These are phyloP conservation scores for Zarea fungicola DNA, from an alignment of 2,329 filamentous ascomycete species.

Conservation along the genomic window DNA sequence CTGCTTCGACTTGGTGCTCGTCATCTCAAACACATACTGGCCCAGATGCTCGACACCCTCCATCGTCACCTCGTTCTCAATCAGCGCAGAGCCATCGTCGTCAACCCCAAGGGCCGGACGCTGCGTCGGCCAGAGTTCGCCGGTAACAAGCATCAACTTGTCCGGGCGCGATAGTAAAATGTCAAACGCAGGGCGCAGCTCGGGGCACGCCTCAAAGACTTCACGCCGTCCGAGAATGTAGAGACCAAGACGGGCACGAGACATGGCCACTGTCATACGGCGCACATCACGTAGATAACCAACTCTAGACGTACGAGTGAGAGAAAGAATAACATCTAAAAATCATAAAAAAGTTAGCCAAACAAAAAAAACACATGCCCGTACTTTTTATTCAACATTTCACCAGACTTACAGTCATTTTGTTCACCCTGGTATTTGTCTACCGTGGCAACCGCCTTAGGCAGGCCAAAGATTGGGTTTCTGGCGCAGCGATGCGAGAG, in stretches of 20 bases:
- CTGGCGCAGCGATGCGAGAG: conserved; percentile 75
- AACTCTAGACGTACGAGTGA: conserved; percentile 81
- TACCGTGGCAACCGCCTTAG: conserved; percentile 85
- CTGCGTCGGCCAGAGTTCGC: conserved; percentile 76
- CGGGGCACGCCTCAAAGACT: conserved; percentile 83
- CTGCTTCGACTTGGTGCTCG: conserved; percentile 54
- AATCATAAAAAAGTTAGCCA: conserved; percentile 20
- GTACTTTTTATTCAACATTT: too few relatives aligned
- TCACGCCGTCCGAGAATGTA: conserved; percentile 86
- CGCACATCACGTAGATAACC: conserved; percentile 93
- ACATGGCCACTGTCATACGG: conserved; percentile 89
- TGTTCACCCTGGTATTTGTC: conserved; percentile 99
- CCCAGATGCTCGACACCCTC: conserved; percentile 89
- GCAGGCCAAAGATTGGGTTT: conserved; percentile 81
- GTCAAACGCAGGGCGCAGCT: conserved; percentile 82
- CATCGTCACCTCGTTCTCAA: conserved; percentile 65
- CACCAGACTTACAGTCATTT: conserved; percentile 78
- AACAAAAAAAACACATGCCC: too few relatives aligned
- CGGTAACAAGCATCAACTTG: conserved; percentile 74
- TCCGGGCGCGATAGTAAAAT: conserved; percentile 71
- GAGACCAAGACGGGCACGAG: conserved; percentile 82
- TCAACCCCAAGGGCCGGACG: conserved; percentile 38
- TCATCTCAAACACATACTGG: conserved; percentile 97
- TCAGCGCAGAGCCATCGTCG: conserved; percentile 29
- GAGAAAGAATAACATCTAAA: conserved; percentile 83